These are phyloP conservation scores for Ceratobasidium sp. DNA, from an alignment of 1,284 basidiomycete species.

Conservation along the genomic window DNA sequence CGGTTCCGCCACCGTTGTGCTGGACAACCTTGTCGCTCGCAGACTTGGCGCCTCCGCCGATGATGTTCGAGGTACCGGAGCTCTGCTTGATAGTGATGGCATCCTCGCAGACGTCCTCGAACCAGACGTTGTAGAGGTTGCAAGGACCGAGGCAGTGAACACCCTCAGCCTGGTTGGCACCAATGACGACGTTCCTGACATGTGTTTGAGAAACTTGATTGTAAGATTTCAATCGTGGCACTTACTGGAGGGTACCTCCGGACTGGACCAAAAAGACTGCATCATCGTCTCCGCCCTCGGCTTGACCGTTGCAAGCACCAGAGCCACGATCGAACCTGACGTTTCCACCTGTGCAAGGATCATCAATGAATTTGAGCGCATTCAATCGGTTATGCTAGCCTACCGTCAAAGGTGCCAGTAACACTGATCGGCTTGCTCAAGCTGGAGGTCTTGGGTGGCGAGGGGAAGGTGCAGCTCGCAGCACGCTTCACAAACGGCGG, in stretches of 20 bases:
- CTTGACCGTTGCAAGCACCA: too few relatives aligned
- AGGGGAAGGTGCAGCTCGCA: too few relatives aligned
- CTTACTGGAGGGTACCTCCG: slow-evolving; percentile 55
- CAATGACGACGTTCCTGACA: slow-evolving; percentile 59
- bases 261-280: too few relatives aligned
- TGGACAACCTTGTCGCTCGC: slow-evolving; percentile 47
- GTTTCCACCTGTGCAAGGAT: slow-evolving; percentile 20
- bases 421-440: too few relatives aligned
- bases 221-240: background rate
- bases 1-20: slow-evolving; percentile 43
- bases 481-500: slow-evolving; percentile 32
- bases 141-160: too few relatives aligned
- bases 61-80: slow-evolving; percentile 24
- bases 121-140: too few relatives aligned
- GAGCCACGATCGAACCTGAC: slow-evolving; percentile 36
- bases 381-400: too few relatives aligned
- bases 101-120: slow-evolving; percentile 47
- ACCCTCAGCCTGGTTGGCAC: slow-evolving; percentile 56
- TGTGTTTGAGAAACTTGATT: background rate
- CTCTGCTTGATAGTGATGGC: slow-evolving; percentile 47
- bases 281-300: too few relatives aligned
- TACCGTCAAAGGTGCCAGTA: too few relatives aligned
- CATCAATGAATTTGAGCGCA: too few relatives aligned
- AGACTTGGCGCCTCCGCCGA: slow-evolving; percentile 41
- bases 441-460: too few relatives aligned